Evolutionary conservation across 345 rosid genomes (phyloP), one percentile per base, ranked within the genome.

Genomic region (Melaleuca quinquenervia): DNA sequence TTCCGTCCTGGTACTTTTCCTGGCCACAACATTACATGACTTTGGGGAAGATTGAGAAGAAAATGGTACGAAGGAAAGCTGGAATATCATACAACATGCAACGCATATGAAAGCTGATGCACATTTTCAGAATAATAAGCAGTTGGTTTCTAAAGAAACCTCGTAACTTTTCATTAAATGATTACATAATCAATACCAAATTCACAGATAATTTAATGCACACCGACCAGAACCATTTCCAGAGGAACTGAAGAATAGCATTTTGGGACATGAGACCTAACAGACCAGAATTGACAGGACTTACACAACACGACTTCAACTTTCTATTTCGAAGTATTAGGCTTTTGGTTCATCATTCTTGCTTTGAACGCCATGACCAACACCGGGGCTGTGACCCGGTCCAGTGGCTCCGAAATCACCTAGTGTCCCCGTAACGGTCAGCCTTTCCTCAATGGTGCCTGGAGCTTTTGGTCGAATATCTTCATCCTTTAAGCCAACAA

Each of bases 381-480:
- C 82, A 3, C 93, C 95, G 3, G 92, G 94, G 87, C 94, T 93
- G 84, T 91, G 93, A 22, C 93, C 92, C 3, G 94, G 96, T 56
- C 84, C 60, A 3, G 93, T 92, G n/a, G 95, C 91, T 50, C 87
- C 84, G 45, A 32, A 32, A 64, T 64, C 22, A 3, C 45, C 83
- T 26, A 41, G 16, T n/a, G 76, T 54, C 85, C 86, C 93, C 45
- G 84, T 87, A 83, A 62, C 52, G 54, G 87, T 86, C 52, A 85
- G 84, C 52, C 78, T 58, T 49, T 52, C 85, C 64, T 32, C 53
- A 11, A 48, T 49, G 29, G 11, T 12, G 15, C 78, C 70, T 13
- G 18, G 11, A 70, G 75, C 84, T 20, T 84, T 52, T 48, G 85
- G 41, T 26, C 49, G 83, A 27, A 6, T 78, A 41, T 55, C 85